Evolutionary conservation across 345 rosid genomes (phyloP), one percentile per base, ranked within the genome.

Genomic region (Turritis glabra): DNA sequence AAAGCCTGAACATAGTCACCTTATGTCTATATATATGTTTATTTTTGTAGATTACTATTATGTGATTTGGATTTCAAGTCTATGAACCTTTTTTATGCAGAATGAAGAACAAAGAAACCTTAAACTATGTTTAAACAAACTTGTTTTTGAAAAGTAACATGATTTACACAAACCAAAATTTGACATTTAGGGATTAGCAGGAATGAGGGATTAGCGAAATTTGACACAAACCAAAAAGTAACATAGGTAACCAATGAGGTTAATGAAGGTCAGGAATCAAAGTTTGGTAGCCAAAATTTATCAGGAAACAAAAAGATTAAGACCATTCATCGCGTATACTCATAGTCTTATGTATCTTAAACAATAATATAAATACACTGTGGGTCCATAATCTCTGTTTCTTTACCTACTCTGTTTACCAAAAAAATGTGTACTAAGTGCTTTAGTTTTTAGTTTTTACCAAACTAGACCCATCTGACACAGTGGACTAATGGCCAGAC

Each of bases 221-320:
- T n/a, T n/a, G n/a, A n/a, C n/a, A n/a, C n/a, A n/a, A n/a, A n/a
- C n/a, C n/a, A n/a, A 35, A 71, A 50, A 3, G 23, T 30, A 35
- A 32, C 27, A 30, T 29, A 64, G 2, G 55, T 21, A 54, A 54
- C 56, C n/a, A 35, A n/a, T 64, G 30, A 33, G n/a, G 21, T 55
- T 55, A 1, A 55, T 17, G 8, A 64, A 57, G 33, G 35, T 11
- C 7, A 37, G 9, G 32, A 38, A 74, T 66, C 67, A 67, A 67
- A 58, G 61, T 75, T 67, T 67, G 73, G 78, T 75, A 48, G 61
- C 67, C 61, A 75, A 75, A 66, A 10, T 37, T 67, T 21, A 67
- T 37, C 53, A 67, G 54, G 62, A 57, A 67, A 48, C 33, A 43
- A 56, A 48, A 37, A 23, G 73, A 75, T 57, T 32, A 67, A 35